Conservation (phyloP, 2,329 filamentous ascomycete genomes). For the Neopestalotiopsis clavispora region DNA sequence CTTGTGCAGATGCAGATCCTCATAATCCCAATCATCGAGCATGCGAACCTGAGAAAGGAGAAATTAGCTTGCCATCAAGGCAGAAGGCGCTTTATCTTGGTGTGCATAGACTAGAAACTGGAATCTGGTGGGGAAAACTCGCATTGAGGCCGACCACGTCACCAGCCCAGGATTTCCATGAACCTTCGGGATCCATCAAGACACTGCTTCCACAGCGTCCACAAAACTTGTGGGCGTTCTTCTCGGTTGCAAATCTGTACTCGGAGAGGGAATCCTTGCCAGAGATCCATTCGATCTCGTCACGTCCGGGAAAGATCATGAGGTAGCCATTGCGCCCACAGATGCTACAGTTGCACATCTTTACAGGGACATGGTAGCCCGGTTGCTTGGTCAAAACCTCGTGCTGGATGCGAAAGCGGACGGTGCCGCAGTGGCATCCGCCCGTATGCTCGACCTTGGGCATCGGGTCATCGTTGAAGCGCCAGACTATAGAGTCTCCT, state of each 20-base stretch:
- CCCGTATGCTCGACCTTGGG: conserved; percentile 19
- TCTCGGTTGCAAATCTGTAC: conserved; percentile 18
- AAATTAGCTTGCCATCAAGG: neutral
- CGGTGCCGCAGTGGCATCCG: conserved; percentile 31
- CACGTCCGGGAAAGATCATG: conserved; percentile 14
- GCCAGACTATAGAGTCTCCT: neutral
- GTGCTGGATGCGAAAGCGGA: conserved; percentile 17
- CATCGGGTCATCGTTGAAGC: conserved; percentile 11
- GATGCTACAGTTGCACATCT: conserved; percentile 20
- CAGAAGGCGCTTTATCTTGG: neutral
- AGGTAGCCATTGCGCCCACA: conserved; percentile 19
- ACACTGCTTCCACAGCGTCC: conserved; percentile 19
- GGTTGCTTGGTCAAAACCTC: conserved; percentile 15
- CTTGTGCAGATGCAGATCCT: neutral
- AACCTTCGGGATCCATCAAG: conserved; percentile 16
- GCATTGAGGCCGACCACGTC: conserved; percentile 21
- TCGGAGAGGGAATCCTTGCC: conserved; percentile 12
- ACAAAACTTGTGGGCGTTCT: conserved; percentile 19
- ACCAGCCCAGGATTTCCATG: conserved; percentile 18
- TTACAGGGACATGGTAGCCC: conserved; percentile 16
- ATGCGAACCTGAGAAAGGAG: neutral
- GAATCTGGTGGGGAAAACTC: neutral
- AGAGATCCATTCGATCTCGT: conserved; percentile 18
- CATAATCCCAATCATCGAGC: conserved; percentile 1
- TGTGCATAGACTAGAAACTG: neutral